Evolutionary conservation across 139 green algal species (phyloP), one percentile per base, ranked within the genome.

Genomic region (Auxenochlorella pyrenoidosa): DNA sequence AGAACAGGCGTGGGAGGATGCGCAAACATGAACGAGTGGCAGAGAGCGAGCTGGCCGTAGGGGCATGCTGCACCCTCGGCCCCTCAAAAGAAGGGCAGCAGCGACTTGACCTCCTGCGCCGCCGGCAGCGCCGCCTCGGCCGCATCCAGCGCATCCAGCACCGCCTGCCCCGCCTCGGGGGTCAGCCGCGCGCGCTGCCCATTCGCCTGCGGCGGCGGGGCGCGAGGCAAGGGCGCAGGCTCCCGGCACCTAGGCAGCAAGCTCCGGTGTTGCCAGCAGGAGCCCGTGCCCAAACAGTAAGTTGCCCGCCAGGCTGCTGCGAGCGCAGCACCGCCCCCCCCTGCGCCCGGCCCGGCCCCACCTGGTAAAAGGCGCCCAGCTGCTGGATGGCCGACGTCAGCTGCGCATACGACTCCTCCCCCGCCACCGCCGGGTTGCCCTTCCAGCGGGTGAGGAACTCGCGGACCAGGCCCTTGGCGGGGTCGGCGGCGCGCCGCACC

Each of bases 401-500:
- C 75, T 79, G 60, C 36, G 38, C 51, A 26, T 86, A 87, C 8
- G 79, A 86, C 75, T 82, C 77, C 38, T 89, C 51, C 32, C 66
- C 66, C 54, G 30, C 54, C 47, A 92, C 41, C n/a, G 58, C 24
- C 44, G 70, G 66, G 41, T 73, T 86, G 75, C 51, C 80, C 32
- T 73, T 73, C 88, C 88, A 92, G 44, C 71, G 65, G 21, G 40
- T 60, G 10, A 91, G 82, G 51, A 91, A 88, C 47, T 86, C 63
- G 59, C 86, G 80, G 32, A 92, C 87, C 51, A 92, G 79, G 66
- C 58, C 68, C 58, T 92, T 88, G 44, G 87, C 87, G n/a, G 86
- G 89, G 40, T 91, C 89, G 30, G 89, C 89, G 22, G 91, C 90
- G 28, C 80, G 54, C 13, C 88, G 75, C 43, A 93, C 89, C 84